phyloP scores from a whole-genome alignment of 192 early-diverging fungal genomes.

The Backusella luteola region DNA sequence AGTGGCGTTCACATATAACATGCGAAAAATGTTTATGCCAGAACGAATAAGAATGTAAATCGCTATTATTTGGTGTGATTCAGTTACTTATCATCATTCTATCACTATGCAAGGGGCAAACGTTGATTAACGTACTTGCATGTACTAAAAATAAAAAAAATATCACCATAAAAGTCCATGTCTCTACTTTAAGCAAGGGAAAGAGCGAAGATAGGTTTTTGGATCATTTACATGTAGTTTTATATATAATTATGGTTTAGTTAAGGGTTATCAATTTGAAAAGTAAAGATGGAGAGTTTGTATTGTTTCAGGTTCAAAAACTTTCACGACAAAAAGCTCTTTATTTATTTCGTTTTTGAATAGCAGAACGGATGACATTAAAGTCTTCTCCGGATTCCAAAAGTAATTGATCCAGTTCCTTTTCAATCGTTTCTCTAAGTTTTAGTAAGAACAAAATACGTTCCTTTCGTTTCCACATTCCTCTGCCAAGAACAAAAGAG shows the following conservation, averaged over 20 bases:
- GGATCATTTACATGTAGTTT: no score
- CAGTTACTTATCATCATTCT: background rate
- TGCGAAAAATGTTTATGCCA: no score
- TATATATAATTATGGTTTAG: no score
- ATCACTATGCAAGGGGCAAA: background rate
- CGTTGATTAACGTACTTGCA: background rate
- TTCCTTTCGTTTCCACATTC: constrained; percentile 34
- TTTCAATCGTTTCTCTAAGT: constrained; percentile 12
- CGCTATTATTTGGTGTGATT: no score
- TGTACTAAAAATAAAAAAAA: background rate
- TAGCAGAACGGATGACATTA: background rate
- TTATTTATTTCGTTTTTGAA: constrained; percentile 1
- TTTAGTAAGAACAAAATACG: constrained; percentile 22
- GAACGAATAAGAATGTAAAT: no score
- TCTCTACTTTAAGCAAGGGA: no score
- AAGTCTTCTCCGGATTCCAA: background rate
- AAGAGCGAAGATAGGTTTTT: no score
- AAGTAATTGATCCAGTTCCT: background rate
- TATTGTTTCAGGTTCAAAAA: background rate
- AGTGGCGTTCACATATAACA: no score
- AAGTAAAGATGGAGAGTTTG: background rate
- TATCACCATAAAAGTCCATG: no score
- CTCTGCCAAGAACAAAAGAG: constrained; percentile 34
- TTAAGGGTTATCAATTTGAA: no score
- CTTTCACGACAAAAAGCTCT: background rate